Percentiles rank a stretch among this genome's conserved stretches.
Evolutionary conservation across 2,329 filamentous ascomycete genomes (phyloP).

Genomic region (Erysiphe pulchra): DNA sequence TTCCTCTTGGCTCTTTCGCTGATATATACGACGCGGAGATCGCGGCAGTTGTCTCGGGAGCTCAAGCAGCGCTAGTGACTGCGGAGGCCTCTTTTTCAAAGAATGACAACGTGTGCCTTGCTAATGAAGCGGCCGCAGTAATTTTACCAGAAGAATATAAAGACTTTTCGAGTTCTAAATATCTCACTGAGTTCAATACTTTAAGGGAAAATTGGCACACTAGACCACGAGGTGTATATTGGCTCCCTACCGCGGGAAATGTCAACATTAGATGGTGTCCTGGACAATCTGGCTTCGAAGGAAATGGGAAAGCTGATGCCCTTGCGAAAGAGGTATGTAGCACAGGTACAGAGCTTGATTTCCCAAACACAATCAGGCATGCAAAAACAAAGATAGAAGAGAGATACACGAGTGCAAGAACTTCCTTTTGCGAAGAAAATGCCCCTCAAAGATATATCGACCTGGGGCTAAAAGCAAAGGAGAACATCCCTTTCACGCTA

Average conservation of each 20-base stretch:
- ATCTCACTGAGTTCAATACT: too few species aligned
- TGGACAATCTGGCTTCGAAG: not conserved
- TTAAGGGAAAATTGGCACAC: too few species aligned
- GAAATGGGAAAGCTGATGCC: not conserved
- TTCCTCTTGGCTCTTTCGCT: too few species aligned
- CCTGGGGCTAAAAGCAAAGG: not conserved
- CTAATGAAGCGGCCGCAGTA: too few species aligned
- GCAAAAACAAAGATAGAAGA: not conserved
- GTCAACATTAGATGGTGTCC: not conserved
- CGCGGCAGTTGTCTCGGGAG: too few species aligned
- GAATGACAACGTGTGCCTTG: too few species aligned
- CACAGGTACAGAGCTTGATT: not conserved
- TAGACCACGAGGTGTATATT: too few species aligned
- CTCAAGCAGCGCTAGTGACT: too few species aligned
- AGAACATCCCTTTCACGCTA: not conserved
- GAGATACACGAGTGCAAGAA: not conserved
- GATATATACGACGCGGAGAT: too few species aligned
- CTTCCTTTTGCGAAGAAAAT: not conserved
- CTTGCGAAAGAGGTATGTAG: not conserved
- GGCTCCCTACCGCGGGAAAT: not conserved
- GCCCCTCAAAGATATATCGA: not conserved
- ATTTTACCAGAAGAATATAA: too few species aligned
- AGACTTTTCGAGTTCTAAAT: too few species aligned
- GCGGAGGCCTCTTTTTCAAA: too few species aligned
- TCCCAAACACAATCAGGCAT: not conserved